A percentile compares a stretch with the other conserved stretches of the same genome.
These are phyloP conservation scores for Oryza nivara DNA, from an alignment of 176 grass and related monocot species.

Conservation along the genomic window DNA sequence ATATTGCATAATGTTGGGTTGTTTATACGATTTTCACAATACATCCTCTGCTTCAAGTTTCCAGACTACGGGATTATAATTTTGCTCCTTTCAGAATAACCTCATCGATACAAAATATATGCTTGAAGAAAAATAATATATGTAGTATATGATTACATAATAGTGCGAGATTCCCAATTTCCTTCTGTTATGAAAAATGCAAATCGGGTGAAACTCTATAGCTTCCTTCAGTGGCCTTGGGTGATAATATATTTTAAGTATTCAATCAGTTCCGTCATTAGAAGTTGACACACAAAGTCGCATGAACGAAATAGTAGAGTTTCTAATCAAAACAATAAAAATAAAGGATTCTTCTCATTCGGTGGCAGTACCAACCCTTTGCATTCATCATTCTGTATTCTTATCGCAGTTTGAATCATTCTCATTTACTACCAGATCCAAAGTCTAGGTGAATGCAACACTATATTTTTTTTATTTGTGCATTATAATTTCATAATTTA, in stretches of 20 bases:
- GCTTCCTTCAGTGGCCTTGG: background rate
- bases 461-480: background rate
- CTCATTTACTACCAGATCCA: background rate
- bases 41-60: no score
- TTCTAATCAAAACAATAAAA: background rate
- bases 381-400: background rate
- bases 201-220: no score
- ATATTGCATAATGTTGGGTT: no score
- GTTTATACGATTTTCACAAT: no score
- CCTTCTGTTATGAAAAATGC: no score
- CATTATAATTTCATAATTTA: background rate
- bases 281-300: background rate
- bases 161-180: no score
- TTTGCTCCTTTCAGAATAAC: no score
- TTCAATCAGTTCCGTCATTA: background rate
- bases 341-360: background rate
- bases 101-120: no score
- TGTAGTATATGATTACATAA: no score
- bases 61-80: no score
- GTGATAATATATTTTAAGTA: background rate
- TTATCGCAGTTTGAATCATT: background rate
- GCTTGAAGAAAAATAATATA: no score
- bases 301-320: background rate
- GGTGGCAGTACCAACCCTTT: background rate
- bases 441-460: background rate